phyloP scores from a whole-genome alignment of 78 protist genomes.

The Cavenderia fasciculata region DNA sequence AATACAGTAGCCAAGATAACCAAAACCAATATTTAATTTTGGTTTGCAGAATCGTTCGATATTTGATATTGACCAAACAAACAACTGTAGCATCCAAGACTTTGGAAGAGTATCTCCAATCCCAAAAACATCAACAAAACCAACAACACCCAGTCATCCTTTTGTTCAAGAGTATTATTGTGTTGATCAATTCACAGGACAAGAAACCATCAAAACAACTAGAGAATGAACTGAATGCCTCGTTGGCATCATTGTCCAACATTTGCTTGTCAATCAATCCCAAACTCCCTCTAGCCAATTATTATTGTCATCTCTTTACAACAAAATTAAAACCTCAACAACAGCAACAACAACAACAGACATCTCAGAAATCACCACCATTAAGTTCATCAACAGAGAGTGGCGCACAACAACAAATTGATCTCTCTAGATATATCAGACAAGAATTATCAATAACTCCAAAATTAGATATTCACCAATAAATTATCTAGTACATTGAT shows the following conservation, averaged over 20 bases:
- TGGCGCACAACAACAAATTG: too few species aligned
- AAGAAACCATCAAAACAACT: slow-evolving; percentile 43
- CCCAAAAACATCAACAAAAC: neutral
- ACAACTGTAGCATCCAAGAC: slow-evolving; percentile 14
- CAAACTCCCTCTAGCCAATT: neutral
- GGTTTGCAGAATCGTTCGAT: slow-evolving; percentile 1
- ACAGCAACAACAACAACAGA: too few species aligned
- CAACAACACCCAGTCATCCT: neutral
- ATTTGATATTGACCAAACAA: slow-evolving; percentile 5
- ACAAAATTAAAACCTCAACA: too few species aligned
- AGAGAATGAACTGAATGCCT: neutral
- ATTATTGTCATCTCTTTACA: too few species aligned
- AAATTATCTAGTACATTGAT: too few species aligned
- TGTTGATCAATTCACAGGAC: neutral
- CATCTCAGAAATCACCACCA: too few species aligned
- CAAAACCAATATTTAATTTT: neutral
- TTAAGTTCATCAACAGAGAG: too few species aligned
- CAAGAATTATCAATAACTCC: too few species aligned
- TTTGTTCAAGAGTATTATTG: neutral
- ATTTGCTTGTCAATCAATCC: neutral
- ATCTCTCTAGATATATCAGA: too few species aligned
- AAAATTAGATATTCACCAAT: too few species aligned
- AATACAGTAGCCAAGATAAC: neutral
- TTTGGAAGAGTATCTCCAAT: neutral
- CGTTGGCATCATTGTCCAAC: neutral